A percentile compares a stretch with the other conserved stretches of the same genome.
Conservation (phyloP, 169 alveolate species). For the Plasmodium knowlesi region DNA sequence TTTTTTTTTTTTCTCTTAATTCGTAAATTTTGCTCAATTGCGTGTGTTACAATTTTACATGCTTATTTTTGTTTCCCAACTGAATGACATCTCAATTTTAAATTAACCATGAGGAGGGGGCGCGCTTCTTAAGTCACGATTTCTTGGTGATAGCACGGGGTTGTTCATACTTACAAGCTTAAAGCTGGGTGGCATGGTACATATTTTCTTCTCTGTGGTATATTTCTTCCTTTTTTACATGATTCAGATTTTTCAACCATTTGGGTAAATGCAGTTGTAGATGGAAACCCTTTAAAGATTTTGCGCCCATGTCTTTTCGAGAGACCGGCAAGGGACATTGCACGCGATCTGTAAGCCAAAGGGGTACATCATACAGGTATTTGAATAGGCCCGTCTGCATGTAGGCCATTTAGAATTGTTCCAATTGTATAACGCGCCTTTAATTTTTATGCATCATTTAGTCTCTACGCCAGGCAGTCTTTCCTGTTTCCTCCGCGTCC, state of each 20-base stretch:
- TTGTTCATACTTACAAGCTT: neutral
- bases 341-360: neutral
- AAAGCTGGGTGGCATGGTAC: neutral
- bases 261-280: neutral
- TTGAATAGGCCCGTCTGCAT: neutral
- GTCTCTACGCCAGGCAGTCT: neutral
- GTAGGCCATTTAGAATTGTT: neutral
- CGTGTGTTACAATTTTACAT: neutral
- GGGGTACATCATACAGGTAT: neutral
- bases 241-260: neutral
- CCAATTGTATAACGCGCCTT: neutral
- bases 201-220: neutral
- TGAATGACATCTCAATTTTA: neutral
- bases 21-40: neutral
- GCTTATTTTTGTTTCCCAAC: neutral
- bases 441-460: neutral
- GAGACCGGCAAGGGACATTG: neutral
- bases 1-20: neutral
- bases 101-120: neutral
- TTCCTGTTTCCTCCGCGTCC: neutral
- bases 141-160: neutral
- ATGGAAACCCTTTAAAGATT: neutral
- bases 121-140: neutral
- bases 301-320: neutral
- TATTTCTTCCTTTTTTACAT: too few relatives aligned